Conservation (phyloP, 768 basidiomycete genomes). For the Hypholoma fasciculare region DNA sequence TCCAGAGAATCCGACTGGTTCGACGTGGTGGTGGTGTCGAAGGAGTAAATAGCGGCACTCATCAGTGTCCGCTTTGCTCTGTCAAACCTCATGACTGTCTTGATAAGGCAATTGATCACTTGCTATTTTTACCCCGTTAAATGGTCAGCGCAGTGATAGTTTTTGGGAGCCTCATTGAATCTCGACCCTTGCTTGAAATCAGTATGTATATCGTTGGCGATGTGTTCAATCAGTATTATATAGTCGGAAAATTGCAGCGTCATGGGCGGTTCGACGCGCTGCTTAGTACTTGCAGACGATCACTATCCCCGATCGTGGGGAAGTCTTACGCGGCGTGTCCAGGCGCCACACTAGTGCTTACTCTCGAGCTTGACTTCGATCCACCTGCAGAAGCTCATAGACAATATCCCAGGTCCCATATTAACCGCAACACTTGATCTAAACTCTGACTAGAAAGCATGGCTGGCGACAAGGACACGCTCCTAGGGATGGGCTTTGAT, state of each 20-base stretch:
- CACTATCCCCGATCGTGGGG: neutral
- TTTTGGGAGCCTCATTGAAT: no score
- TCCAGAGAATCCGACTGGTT: neutral
- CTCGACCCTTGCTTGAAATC: no score
- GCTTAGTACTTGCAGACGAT: neutral
- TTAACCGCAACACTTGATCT: neutral
- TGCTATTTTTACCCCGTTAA: constrained; percentile 10
- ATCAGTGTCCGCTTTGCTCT: constrained; percentile 11
- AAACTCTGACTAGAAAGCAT: constrained; percentile 24
- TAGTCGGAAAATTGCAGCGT: no score
- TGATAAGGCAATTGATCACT: constrained; percentile 16
- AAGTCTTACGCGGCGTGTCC: neutral
- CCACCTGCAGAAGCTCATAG: neutral
- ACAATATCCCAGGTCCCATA: neutral
- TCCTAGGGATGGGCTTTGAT: constrained; percentile 89
- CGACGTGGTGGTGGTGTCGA: neutral
- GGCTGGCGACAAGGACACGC: constrained; percentile 69
- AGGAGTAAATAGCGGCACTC: neutral
- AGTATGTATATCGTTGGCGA: no score
- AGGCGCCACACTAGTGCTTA: neutral
- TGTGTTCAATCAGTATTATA: no score
- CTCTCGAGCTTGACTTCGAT: neutral
- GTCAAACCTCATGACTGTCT: constrained; percentile 24
- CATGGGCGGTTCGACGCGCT: no score
- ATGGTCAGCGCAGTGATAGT: neutral